These are phyloP conservation scores for Cladorrhinum sp. DNA, from an alignment of 2,329 filamentous ascomycete genomes.

Conservation along the genomic window DNA sequence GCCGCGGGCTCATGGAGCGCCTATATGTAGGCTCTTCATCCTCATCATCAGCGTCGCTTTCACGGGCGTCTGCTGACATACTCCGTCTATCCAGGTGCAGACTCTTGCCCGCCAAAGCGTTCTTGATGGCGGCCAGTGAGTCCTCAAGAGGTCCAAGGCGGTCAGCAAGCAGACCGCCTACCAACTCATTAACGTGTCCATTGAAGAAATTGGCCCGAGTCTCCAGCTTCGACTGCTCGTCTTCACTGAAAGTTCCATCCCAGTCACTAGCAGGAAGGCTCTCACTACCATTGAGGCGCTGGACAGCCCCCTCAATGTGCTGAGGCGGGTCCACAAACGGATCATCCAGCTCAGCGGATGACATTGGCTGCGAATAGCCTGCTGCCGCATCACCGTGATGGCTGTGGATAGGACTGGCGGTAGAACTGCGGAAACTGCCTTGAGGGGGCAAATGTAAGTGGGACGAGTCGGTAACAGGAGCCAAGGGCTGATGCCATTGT, in stretches of 20 bases:
- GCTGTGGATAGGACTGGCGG: constrained; percentile 69
- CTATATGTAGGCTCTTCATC: constrained; percentile 62
- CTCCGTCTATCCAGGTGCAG: constrained; percentile 61
- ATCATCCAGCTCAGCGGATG: constrained; percentile 58
- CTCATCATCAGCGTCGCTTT: constrained; percentile 94
- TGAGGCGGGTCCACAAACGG: constrained; percentile 55
- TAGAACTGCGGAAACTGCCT: constrained; percentile 57
- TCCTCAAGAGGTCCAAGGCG: constrained; percentile 79
- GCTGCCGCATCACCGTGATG: constrained; percentile 49
- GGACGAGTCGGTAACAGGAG: constrained; percentile 43
- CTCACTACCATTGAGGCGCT: constrained; percentile 60
- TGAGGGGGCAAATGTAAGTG: constrained; percentile 53
- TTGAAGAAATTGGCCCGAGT: constrained; percentile 86
- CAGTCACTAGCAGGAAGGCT: constrained; percentile 80
- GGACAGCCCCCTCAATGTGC: constrained; percentile 56
- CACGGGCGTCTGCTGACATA: constrained; percentile 64
- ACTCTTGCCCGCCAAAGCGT: constrained; percentile 56
- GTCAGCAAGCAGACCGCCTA: constrained; percentile 72
- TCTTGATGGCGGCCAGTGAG: constrained; percentile 72
- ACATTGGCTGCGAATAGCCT: constrained; percentile 45
- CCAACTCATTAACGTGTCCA: constrained; percentile 80
- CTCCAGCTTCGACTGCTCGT: constrained; percentile 79
- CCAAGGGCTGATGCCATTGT: constrained; percentile 44
- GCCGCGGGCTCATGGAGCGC: constrained; percentile 72
- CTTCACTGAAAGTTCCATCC: constrained; percentile 80